Evolutionary conservation across 116 monocot species (phyloP), one percentile per base, ranked within the genome.

Genomic region (Papilionanthe hybrid): DNA sequence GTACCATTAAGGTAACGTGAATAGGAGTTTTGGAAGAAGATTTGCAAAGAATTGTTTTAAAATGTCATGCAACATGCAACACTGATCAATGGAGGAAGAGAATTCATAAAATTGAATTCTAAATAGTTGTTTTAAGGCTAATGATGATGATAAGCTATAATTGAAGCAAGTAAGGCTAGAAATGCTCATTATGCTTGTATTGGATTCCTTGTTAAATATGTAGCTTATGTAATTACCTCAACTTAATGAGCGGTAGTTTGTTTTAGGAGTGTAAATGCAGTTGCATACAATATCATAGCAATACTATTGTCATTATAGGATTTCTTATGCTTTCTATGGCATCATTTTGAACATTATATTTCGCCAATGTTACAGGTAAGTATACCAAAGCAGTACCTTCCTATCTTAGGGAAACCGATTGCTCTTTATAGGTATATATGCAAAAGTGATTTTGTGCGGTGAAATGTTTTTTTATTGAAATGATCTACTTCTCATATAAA

Each of bases 361-460:
- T 63, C 81, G 27, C 47, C 80, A 56, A 15, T 83, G 32, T 49
- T 30, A 42, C 85, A 94, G 95, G 95, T 90, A 49, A 88, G 73
- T 42, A 99, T 99, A 86, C 98, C 98, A 55, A 99, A 99, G 85
- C 98, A 99, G 42, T 94, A 99, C 78, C 87, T 93, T 49, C 91
- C 98, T 45, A 82, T 99, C 7, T 78, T 99, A 78, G 98, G 98
- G 47, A 90, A 89, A 86, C 95, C 95, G 32, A 94, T 99, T 85
- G 94, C 93, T 47, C 78, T 99, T 45, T 93, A 93, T 83, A 99
- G 98, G 98, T 99, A 49, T 44, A 45, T 13, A 55, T 78, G 43
- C 30, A 66, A 19, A 65, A n/a, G 6, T 68, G 49, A 74, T 15
- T 45, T 43, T 79, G 55, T 32, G 15, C 11, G 4, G 28, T 42